Conservation (phyloP, 306 rosid genomes). For the Pyrus betulifolia region DNA sequence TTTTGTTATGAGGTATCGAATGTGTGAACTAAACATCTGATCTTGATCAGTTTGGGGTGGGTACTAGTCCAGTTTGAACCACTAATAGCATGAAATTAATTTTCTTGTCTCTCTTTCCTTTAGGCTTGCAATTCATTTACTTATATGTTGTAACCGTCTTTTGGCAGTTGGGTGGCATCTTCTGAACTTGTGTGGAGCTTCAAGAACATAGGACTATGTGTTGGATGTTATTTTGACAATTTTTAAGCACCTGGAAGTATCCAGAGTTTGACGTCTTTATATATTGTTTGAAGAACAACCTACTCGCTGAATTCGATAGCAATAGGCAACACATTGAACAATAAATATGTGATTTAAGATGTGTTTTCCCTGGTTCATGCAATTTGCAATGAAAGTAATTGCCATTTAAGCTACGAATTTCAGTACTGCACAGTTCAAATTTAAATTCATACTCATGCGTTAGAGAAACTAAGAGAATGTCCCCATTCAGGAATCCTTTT, state of each 20-base stretch:
- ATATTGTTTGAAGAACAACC: slow-evolving; percentile 7
- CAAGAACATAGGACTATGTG: slow-evolving; percentile 7
- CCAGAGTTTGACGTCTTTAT: slow-evolving; percentile 3
- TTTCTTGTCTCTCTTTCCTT: not conserved
- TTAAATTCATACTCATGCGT: slow-evolving; percentile 18
- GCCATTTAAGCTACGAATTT: slow-evolving; percentile 1
- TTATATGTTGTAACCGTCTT: slow-evolving; percentile 7
- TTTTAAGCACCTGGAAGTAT: slow-evolving; percentile 8
- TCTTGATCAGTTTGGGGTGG: not conserved
- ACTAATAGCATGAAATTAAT: not conserved
- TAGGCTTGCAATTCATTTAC: not conserved
- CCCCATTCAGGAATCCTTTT: slow-evolving; percentile 31
- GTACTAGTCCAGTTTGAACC: not conserved
- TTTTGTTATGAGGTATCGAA: not conserved
- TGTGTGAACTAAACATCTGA: not conserved
- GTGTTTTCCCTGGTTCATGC: not conserved
- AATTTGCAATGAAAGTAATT: not conserved
- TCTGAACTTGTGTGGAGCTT: slow-evolving; percentile 29
- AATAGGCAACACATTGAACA: not conserved
- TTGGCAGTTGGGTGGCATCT: slow-evolving; percentile 79
- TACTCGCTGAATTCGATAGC: slow-evolving; percentile 8
- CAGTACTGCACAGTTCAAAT: slow-evolving; percentile 2
- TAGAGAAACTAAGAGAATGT: not conserved
- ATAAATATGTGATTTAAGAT: slow-evolving; percentile 4
- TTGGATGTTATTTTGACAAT: not conserved